A percentile compares a stretch with the other conserved stretches of the same genome.
Evolutionary conservation across 2,329 filamentous ascomycete species (phyloP).

Genomic region (Penicillium concentricum): DNA sequence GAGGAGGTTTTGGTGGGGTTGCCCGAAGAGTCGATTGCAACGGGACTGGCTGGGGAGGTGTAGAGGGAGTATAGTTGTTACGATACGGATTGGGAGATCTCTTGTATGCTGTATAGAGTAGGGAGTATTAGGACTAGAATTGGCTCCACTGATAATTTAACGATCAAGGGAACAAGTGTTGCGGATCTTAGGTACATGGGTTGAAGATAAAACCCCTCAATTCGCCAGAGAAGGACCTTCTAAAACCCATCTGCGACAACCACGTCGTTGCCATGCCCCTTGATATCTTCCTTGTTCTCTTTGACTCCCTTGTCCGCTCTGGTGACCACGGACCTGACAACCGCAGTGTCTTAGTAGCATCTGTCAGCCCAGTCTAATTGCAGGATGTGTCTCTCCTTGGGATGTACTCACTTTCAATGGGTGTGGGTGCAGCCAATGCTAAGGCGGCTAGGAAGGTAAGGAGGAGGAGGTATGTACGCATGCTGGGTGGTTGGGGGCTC

Average conservation of each 20-base stretch:
- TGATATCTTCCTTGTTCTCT: not conserved
- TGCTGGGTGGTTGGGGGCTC: not conserved
- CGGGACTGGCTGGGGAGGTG: not conserved
- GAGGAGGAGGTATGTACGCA: not conserved
- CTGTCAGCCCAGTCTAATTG: not conserved
- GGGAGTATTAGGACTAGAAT: not conserved
- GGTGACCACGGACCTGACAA: not conserved
- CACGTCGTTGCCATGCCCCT: not conserved
- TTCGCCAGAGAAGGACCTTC: not conserved
- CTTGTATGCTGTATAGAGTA: not conserved
- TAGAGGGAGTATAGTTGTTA: not conserved
- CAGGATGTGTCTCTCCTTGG: not conserved
- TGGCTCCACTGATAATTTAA: not conserved
- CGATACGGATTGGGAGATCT: not conserved
- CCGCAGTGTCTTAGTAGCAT: not conserved
- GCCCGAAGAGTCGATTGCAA: not conserved
- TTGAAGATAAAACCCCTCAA: not conserved
- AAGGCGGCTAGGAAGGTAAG: not conserved
- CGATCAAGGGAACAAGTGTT: not conserved
- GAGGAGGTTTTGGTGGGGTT: not conserved
- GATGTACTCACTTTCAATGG: not conserved
- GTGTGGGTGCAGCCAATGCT: not conserved
- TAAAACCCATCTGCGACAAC: not conserved
- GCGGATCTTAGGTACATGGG: not conserved
- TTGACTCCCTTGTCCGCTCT: not conserved